Evolutionary conservation across 2,329 filamentous ascomycete genomes (phyloP).

Genomic region (Eutypella sp.): DNA sequence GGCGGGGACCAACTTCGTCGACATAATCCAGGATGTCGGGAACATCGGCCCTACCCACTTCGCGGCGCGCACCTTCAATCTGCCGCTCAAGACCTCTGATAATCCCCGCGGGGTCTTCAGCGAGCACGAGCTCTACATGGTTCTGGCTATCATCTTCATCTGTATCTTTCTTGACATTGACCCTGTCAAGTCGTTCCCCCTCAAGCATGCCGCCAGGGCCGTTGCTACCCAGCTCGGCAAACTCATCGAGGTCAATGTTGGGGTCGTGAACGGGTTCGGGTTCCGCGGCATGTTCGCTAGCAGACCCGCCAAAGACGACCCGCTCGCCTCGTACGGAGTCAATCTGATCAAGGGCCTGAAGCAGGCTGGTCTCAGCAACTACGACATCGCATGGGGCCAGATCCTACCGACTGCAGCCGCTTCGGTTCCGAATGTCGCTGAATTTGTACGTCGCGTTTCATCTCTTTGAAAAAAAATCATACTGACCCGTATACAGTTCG

Average conservation of each 20-base stretch:
- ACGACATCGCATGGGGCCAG: conserved; percentile 67
- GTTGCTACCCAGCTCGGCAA: conserved; percentile 55
- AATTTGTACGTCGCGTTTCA: conserved; percentile 45
- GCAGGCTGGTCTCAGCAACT: conserved; percentile 55
- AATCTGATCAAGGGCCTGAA: conserved; percentile 61
- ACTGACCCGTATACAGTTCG: conserved; percentile 45
- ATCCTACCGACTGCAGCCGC: conserved; percentile 63
- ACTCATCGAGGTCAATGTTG: conserved; percentile 61
- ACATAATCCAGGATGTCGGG: conserved; percentile 65
- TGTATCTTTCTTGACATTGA: conserved; percentile 64
- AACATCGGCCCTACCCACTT: conserved; percentile 64
- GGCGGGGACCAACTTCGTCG: conserved; percentile 57
- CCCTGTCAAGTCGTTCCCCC: conserved; percentile 59
- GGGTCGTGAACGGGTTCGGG: conserved; percentile 44
- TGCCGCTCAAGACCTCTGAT: conserved; percentile 60
- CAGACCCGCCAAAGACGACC: conserved; percentile 43
- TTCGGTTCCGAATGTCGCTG: conserved; percentile 66
- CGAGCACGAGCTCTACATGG: conserved; percentile 53
- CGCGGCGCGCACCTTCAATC: conserved; percentile 55
- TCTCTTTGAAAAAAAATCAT: background rate
- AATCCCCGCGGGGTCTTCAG: conserved; percentile 55
- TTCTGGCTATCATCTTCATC: conserved; percentile 61
- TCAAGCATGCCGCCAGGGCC: conserved; percentile 53
- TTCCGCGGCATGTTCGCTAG: conserved; percentile 51
- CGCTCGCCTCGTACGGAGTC: conserved; percentile 58